These are phyloP conservation scores for Exophiala sp. DNA, from an alignment of 2,329 filamentous ascomycete species.

Conservation along the genomic window DNA sequence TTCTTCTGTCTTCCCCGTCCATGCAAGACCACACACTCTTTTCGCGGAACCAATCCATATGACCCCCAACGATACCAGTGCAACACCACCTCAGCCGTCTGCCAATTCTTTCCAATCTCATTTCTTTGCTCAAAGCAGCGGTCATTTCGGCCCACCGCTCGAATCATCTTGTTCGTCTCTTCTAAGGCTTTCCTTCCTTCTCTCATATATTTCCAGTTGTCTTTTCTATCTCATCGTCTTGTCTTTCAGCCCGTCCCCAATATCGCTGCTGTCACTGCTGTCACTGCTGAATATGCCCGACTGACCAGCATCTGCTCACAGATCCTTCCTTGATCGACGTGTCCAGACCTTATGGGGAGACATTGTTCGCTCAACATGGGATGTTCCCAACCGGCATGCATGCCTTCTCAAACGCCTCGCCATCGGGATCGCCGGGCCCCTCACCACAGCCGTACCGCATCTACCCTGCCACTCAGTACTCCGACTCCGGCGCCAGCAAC, in stretches of 20 bases:
- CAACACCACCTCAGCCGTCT: constrained; percentile 4
- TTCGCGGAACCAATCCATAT: constrained; percentile 5
- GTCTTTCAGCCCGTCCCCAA: not conserved
- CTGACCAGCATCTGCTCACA: constrained; percentile 14
- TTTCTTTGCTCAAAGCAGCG: constrained; percentile 51
- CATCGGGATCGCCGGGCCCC: constrained; percentile 34
- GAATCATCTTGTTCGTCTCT: constrained; percentile 50
- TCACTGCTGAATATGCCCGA: not conserved
- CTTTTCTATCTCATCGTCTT: not conserved
- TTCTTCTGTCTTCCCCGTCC: constrained; percentile 23
- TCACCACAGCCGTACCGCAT: constrained; percentile 30
- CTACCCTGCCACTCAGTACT: constrained; percentile 31
- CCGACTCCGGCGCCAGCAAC: constrained; percentile 24
- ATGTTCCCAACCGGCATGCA: constrained; percentile 33
- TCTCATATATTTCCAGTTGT: constrained; percentile 15
- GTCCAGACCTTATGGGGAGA: constrained; percentile 15
- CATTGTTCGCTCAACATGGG: constrained; percentile 11
- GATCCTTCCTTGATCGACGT: constrained; percentile 25
- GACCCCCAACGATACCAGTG: constrained; percentile 4
- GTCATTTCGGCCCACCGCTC: constrained; percentile 49
- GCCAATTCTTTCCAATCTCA: constrained; percentile 32
- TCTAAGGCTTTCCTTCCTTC: constrained; percentile 21
- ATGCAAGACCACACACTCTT: constrained; percentile 11
- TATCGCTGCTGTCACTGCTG: not conserved
- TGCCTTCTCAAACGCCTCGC: constrained; percentile 29